Evolutionary conservation across 202 grass and related monocot species (phyloP), one percentile per base, ranked within the genome.

Genomic region (Schoenoplectus tabernaemontani): DNA sequence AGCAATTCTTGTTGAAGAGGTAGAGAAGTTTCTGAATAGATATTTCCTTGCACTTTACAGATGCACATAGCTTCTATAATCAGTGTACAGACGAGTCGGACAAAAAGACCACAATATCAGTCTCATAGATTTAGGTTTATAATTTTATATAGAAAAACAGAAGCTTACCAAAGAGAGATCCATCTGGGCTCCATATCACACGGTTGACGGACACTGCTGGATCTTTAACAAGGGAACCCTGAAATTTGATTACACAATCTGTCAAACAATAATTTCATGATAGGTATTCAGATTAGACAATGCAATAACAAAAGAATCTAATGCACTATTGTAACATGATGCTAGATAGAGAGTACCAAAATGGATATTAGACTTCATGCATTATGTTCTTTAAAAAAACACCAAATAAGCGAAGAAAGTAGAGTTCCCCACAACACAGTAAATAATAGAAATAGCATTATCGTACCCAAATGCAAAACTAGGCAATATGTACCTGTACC

Each of bases 141-240:
- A 39, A 20, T 4, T 73, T 51, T 24, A 36, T 16, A 54, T 37
- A 34, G 43, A 67, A 90, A 62, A 32, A 78, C 48, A 77, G 43
- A 82, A 88, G 63, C 90, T 88, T 91, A 96, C 96, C 96, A 78
- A 99, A 96, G 78, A 96, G 90, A 48, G 83, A 85, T 66, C 96
- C 96, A 88, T 99, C 96, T 36, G 92, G 83, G 83, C 87, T 96
- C 96, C 96, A 99, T 84, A 93, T 93, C 82, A 99, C 87, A 38
- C 96, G 96, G 82, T 99, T 99, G 86, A 96, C 96, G 59, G 83
- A 93, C 26, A 99, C 88, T 16, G 77, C 1, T 59, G 92, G 92
- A 68, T 99, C 96, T 86, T 99, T 99, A 38, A 96, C 92, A 41
- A 99, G 87, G 2, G 88, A 68, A 75, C 86, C 83, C 96, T 99